Conservation (phyloP, 495 filamentous ascomycete species). For the Aspergillus bertholletiae region DNA sequence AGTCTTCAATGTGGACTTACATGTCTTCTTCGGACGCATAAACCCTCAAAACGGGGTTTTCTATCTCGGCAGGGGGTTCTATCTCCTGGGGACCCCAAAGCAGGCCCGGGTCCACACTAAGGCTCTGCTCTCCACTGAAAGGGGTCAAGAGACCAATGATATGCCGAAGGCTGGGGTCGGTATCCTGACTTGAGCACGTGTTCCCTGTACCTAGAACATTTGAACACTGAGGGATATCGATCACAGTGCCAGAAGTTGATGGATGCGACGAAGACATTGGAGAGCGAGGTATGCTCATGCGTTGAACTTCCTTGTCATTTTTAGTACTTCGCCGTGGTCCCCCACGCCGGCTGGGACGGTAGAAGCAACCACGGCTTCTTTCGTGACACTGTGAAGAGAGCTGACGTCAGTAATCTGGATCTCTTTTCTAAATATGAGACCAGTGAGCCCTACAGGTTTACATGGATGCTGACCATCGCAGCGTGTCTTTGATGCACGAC, state of each 20-base stretch:
- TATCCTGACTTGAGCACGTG: background rate
- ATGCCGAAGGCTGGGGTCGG: background rate
- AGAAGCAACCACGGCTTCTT: conserved; percentile 35
- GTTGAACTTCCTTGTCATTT: background rate
- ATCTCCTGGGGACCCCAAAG: background rate
- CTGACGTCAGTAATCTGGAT: background rate
- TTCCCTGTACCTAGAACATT: background rate
- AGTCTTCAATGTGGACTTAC: conserved; percentile 11
- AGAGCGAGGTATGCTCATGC: background rate
- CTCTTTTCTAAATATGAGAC: no score
- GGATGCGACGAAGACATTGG: background rate
- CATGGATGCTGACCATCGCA: conserved; percentile 44
- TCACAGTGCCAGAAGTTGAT: background rate
- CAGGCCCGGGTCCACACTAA: background rate
- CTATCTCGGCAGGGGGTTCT: background rate
- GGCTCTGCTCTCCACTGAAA: background rate
- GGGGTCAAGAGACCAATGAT: conserved; percentile 4
- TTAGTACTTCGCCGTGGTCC: conserved; percentile 26
- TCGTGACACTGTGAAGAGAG: conserved; percentile 26
- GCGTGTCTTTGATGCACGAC: conserved; percentile 41
- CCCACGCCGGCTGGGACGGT: conserved; percentile 39
- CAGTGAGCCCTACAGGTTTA: conserved; percentile 30
- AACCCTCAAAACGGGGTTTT: conserved; percentile 4
- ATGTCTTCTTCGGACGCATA: conserved; percentile 15
- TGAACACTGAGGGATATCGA: background rate